Conservation (phyloP, 2,329 filamentous ascomycete species). For the Arthrinium phaeospermum region DNA sequence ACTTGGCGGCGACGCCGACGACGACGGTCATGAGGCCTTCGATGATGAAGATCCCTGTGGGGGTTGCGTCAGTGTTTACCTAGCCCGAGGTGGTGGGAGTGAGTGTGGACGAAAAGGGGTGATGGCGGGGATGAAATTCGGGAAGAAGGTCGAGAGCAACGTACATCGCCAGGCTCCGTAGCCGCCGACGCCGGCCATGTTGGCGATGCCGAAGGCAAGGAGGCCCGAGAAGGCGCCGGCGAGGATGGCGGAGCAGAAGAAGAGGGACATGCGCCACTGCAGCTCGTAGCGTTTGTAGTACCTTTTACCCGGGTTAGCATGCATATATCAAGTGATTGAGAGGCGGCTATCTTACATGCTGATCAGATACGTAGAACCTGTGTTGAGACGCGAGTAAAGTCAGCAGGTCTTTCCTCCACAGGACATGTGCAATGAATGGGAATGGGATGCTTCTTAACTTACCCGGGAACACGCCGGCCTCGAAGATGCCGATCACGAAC, state of each 20-base stretch:
- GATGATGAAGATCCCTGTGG: constrained; percentile 48
- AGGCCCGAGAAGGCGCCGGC: constrained; percentile 53
- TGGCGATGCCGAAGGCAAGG: constrained; percentile 53
- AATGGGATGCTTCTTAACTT: constrained; percentile 23
- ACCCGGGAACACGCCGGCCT: constrained; percentile 53
- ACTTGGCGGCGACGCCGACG: constrained; percentile 41
- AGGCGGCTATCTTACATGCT: constrained; percentile 30
- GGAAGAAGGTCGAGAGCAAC: not conserved
- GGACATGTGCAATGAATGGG: not conserved
- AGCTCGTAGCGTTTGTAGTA: constrained; percentile 56
- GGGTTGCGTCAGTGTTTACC: not conserved
- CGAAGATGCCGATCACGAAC: constrained; percentile 51
- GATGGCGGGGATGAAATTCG: not conserved
- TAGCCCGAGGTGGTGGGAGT: too few relatives aligned
- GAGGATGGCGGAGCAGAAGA: constrained; percentile 48
- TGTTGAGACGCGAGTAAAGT: not conserved
- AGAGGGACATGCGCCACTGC: constrained; percentile 51
- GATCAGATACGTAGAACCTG: constrained; percentile 32
- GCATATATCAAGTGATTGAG: not conserved
- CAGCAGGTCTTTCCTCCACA: not conserved
- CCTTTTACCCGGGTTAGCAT: constrained; percentile 33
- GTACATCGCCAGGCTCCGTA: constrained; percentile 49
- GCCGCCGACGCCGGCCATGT: constrained; percentile 49
- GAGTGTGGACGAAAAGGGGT: not conserved
- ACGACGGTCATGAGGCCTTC: constrained; percentile 47